A percentile compares a stretch with the other conserved stretches of the same genome.
Evolutionary conservation across 345 rosid genomes (phyloP).

Genomic region (Passiflora organensis): DNA sequence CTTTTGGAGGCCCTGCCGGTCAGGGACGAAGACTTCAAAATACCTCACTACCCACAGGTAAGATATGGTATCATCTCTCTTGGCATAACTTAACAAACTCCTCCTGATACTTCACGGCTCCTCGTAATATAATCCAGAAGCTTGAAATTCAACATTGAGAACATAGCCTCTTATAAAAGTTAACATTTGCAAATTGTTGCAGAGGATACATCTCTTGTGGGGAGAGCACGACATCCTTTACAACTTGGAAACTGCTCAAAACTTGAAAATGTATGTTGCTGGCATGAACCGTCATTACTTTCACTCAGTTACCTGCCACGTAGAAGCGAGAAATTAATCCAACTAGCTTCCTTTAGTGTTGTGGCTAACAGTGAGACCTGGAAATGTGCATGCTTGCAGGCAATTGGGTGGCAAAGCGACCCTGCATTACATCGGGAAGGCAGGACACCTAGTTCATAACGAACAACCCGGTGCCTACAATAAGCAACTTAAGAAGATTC

Average conservation of each 20-base stretch:
- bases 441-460: conserved; percentile 20
- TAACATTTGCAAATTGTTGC: neutral
- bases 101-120: neutral
- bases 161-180: neutral
- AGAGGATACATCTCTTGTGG: conserved; percentile 29
- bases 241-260: conserved; percentile 8
- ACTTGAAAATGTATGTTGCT: conserved; percentile 5
- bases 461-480: conserved; percentile 25
- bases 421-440: conserved; percentile 15
- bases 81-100: no score
- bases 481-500: conserved; percentile 16
- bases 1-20: conserved; percentile 12
- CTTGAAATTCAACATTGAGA: no score
- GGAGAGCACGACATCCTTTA: conserved; percentile 26
- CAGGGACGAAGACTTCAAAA: conserved; percentile 7
- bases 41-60: conserved; percentile 6
- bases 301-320: no score
- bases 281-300: no score
- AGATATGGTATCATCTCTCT: no score
- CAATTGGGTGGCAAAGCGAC: conserved; percentile 9
- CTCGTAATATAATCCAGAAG: no score
- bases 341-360: no score
- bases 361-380: no score
- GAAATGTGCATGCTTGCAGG: no score
- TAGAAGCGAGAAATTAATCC: no score